phyloP scores from a whole-genome alignment of 805 yeast species.

The Candida corydali region DNA sequence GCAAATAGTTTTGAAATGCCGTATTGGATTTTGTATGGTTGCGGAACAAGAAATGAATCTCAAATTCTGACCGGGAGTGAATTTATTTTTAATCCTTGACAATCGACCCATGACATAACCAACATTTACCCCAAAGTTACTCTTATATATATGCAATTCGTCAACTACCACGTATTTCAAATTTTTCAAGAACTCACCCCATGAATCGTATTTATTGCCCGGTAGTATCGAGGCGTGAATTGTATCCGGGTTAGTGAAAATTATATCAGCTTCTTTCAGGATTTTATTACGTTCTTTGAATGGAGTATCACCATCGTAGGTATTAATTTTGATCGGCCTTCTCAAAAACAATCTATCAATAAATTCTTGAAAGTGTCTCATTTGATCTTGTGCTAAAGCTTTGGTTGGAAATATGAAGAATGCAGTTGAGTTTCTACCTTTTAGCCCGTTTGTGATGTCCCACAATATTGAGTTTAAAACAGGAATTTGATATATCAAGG shows the following conservation, averaged over 20 bases:
- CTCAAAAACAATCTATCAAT: conserved; percentile 44
- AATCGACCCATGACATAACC: conserved; percentile 79
- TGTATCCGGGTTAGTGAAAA: conserved; percentile 95
- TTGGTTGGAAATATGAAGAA: conserved; percentile 94
- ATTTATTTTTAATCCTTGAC: conserved; percentile 44
- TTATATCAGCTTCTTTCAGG: conserved; percentile 64
- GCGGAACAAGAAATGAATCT: conserved; percentile 91
- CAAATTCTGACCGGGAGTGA: conserved; percentile 32
- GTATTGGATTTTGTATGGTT: conserved; percentile 69
- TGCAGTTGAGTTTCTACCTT: conserved; percentile 48
- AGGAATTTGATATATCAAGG: conserved; percentile 87
- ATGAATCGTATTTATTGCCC: conserved; percentile 50
- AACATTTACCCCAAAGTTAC: conserved; percentile 91
- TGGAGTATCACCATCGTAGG: conserved; percentile 94
- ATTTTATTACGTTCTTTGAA: conserved; percentile 47
- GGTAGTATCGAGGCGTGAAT: conserved; percentile 84
- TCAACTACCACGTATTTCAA: conserved; percentile 76
- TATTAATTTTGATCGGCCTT: conserved; percentile 54
- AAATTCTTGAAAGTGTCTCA: conserved; percentile 65
- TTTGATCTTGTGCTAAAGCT: conserved; percentile 96
- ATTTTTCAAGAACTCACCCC: conserved; percentile 65
- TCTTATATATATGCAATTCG: conserved; percentile 83
- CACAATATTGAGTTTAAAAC: conserved; percentile 49
- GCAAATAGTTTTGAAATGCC: conserved; percentile 71
- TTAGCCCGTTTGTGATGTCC: conserved; percentile 32